Base-by-base conservation (phyloP, 768 basidiomycete genomes). In the Mycena maculata region DNA sequence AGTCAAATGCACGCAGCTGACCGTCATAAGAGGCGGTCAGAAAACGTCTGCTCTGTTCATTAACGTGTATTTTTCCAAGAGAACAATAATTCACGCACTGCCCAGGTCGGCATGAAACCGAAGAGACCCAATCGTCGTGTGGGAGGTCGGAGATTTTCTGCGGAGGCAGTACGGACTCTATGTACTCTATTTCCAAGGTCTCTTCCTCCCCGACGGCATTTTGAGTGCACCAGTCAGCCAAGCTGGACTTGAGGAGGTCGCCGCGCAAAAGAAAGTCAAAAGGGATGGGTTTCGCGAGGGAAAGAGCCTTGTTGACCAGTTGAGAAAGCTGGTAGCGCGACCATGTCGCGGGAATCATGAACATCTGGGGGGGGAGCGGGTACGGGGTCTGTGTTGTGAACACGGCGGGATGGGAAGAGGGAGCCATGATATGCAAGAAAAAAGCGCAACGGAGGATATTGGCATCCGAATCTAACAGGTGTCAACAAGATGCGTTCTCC, bases 271-370 rank as follows among this genome's bases (percentile, higher is more conserved):
- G 79, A 77, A 98, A 99, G 78, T 99, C 96, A 76, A 98, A 98
- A 0, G 96, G 96, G 3, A 97, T 83, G 0, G 93, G 89, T 60
- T 88, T 87, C 0, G 85, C 77, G 20, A 92, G 87, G 27, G 87
- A 85, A 28, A 99, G 83, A 1, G 96, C 94, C 75, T 98, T 98
- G 82, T 99, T 99, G 64, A 99, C 90, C 45, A 99, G 90, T 67
- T 98, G 95, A 1, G 96, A 98, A 33, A 99, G 91, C 73, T 98
- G 97, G 78, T 93, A 99, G n/a, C 97, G 90, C 63, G 86, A 88
- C 96, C 96, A 99, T 77, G 87, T 81, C 1, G 90, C 84, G 2
- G 98, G 97, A 18, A 99, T 91, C 88, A 98, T 90, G 76, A 95
- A 98, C 74, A 94, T 95, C 77, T 96, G 93, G 1, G 90, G 85